Evolutionary conservation across 176 grass and related monocot species (phyloP).

Genomic region (Metroxylon sagu): DNA sequence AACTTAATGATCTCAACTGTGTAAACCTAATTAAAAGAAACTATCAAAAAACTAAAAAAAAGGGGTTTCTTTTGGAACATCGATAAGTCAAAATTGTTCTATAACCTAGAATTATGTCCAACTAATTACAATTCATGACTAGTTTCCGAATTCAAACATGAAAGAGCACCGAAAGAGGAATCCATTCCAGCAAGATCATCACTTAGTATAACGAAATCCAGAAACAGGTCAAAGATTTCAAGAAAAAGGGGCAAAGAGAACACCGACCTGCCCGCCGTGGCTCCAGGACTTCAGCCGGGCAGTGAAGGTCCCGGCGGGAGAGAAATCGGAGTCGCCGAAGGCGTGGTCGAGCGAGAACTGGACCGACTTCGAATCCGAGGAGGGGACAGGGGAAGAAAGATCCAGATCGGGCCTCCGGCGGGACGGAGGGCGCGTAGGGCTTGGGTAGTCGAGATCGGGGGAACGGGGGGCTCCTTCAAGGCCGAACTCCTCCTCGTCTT

Average conservation of each 20-base stretch:
- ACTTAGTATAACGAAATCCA: no score
- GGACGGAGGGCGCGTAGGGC: constrained; percentile 14
- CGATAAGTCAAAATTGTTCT: no score
- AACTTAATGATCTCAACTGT: no score
- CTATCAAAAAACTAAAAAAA: no score
- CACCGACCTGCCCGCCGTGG: constrained; percentile 60
- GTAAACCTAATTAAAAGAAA: no score
- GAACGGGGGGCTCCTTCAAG: constrained; percentile 19
- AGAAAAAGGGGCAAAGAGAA: neutral
- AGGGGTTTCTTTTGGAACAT: no score
- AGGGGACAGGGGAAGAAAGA: neutral
- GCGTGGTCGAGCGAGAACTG: constrained; percentile 83
- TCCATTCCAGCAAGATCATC: no score
- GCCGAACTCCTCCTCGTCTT: constrained; percentile 89
- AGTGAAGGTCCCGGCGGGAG: constrained; percentile 59
- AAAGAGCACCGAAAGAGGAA: no score
- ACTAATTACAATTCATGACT: no score
- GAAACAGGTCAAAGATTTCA: no score
- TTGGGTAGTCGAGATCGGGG: constrained; percentile 9
- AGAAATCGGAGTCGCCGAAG: constrained; percentile 55
- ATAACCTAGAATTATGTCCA: no score
- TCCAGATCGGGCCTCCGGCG: constrained; percentile 46
- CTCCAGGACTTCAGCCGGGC: constrained; percentile 83
- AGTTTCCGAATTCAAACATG: no score
- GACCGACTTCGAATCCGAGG: constrained; percentile 51